Percentiles rank a stretch among this genome's conserved stretches.
Conservation (phyloP, 2,329 filamentous ascomycete species). For the Fusarium falciforme region DNA sequence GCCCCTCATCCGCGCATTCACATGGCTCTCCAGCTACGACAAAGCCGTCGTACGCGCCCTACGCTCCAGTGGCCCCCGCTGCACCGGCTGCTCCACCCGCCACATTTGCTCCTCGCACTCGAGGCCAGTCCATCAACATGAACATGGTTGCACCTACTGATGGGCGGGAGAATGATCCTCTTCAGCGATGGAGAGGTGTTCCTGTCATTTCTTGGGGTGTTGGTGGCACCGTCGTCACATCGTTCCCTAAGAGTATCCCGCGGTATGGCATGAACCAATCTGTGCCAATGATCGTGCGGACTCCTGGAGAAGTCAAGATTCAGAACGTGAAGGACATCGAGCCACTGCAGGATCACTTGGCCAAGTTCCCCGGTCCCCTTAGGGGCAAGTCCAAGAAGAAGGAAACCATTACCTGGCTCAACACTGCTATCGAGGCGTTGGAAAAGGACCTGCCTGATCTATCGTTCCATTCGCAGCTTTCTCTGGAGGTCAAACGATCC, state of each 20-base stretch:
- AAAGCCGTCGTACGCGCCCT: constrained; percentile 41
- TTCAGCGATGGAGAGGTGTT: constrained; percentile 90
- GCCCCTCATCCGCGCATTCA: constrained; percentile 65
- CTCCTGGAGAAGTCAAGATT: constrained; percentile 84
- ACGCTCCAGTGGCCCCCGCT: constrained; percentile 41
- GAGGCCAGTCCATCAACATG: constrained; percentile 65
- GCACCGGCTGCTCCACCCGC: constrained; percentile 10
- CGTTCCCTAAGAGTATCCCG: constrained; percentile 89
- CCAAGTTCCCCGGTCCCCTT: constrained; percentile 90
- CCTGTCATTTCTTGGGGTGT: constrained; percentile 91
- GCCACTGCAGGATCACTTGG: constrained; percentile 76
- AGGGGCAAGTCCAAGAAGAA: constrained; percentile 96
- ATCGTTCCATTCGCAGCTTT: constrained; percentile 61
- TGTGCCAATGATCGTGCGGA: constrained; percentile 82
- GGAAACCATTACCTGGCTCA: constrained; percentile 85
- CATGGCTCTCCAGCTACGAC: constrained; percentile 51
- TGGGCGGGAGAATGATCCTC: constrained; percentile 76
- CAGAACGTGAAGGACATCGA: constrained; percentile 79
- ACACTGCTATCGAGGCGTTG: constrained; percentile 77
- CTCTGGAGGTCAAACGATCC: constrained; percentile 74
- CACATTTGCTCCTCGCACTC: constrained; percentile 53
- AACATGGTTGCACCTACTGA: constrained; percentile 73
- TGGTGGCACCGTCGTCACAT: constrained; percentile 83
- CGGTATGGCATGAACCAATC: constrained; percentile 82
- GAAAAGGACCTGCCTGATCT: constrained; percentile 68